Evolutionary conservation across 257 asterid species (phyloP).

Genomic region (Solanum virginianum): DNA sequence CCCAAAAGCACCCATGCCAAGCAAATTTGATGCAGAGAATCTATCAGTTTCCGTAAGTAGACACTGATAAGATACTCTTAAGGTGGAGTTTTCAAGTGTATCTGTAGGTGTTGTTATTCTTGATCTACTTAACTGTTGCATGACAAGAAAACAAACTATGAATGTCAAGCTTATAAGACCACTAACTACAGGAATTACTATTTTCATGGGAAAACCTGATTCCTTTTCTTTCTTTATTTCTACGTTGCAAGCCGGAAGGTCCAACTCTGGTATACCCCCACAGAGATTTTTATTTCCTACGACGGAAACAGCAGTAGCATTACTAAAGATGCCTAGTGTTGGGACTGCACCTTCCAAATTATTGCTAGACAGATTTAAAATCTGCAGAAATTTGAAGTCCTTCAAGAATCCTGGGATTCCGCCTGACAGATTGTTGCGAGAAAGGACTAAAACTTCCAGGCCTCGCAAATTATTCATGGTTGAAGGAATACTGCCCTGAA

Average conservation of each 20-base stretch:
- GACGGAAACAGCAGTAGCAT: background rate
- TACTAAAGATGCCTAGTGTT: background rate
- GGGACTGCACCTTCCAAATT: slow-evolving; percentile 9
- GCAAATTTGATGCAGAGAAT: slow-evolving; percentile 3
- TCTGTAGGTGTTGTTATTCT: background rate
- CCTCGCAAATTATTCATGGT: background rate
- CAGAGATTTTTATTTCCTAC: slow-evolving; percentile 17
- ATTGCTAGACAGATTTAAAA: slow-evolving; percentile 11
- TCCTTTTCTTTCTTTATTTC: background rate
- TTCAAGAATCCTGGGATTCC: background rate
- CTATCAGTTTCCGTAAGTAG: slow-evolving; percentile 9
- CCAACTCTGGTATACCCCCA: slow-evolving; percentile 11
- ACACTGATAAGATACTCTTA: slow-evolving; percentile 7
- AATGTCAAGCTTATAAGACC: background rate
- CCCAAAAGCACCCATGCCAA: slow-evolving; percentile 10
- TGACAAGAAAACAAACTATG: background rate
- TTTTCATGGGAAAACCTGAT: background rate
- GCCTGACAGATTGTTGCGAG: background rate
- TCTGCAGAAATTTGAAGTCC: slow-evolving; percentile 2
- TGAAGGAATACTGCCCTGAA: slow-evolving; percentile 3
- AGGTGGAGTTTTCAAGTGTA: background rate
- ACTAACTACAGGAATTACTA: background rate
- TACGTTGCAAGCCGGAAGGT: background rate
- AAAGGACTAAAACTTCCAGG: background rate
- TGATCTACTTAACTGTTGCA: background rate